A percentile compares a stretch with the other conserved stretches of the same genome.
phyloP scores from a whole-genome alignment of 352 stramenopile species.

The Globisporangium ultimum region DNA sequence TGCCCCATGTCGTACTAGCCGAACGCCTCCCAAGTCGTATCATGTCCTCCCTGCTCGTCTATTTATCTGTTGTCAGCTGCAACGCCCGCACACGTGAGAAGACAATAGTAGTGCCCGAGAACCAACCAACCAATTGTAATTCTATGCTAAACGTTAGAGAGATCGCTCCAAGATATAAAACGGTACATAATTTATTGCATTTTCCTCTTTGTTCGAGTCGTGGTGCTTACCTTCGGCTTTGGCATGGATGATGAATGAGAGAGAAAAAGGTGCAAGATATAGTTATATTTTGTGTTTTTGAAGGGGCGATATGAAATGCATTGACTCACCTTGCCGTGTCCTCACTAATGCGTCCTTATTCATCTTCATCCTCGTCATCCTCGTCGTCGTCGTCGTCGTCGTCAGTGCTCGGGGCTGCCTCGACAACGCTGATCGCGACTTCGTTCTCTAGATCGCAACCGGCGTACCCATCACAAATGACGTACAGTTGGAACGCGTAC shows the following conservation, averaged over 20 bases:
- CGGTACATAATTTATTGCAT: conserved; percentile 1
- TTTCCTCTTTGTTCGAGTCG: neutral
- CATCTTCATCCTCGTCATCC: conserved; percentile 17
- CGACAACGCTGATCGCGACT: conserved; percentile 58
- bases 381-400: conserved; percentile 48
- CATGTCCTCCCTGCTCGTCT: neutral
- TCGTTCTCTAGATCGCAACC: conserved; percentile 98
- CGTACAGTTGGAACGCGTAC: conserved; percentile 96
- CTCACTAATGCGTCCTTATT: neutral
- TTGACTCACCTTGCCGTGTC: neutral
- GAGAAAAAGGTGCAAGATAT: neutral
- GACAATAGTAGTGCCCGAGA: neutral
- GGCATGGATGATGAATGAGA: too few species aligned
- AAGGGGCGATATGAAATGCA: neutral
- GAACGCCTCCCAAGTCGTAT: neutral
- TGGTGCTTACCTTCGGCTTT: neutral
- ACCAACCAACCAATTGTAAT: neutral
- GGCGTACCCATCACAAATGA: conserved; percentile 99
- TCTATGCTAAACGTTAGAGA: neutral
- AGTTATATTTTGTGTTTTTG: neutral
- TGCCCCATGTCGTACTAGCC: neutral
- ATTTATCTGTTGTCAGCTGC: neutral
- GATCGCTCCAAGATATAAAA: neutral
- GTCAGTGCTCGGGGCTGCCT: conserved; percentile 35
- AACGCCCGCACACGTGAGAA: neutral